Evolutionary conservation across 495 filamentous ascomycete genomes (phyloP).

Genomic region (Trypethelium eluteriae): DNA sequence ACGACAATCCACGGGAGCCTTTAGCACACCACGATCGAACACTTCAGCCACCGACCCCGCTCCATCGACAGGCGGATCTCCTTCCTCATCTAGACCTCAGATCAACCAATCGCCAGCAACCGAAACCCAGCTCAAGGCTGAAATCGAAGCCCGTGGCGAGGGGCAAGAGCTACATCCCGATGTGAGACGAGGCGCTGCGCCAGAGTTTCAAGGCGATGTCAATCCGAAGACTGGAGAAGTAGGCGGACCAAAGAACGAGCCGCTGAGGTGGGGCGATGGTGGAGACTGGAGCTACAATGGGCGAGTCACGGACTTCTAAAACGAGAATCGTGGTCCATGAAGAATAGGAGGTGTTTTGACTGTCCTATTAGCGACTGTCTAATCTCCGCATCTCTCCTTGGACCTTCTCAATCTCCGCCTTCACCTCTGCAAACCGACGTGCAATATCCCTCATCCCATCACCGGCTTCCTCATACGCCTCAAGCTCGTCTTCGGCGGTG

Average conservation of each 20-base stretch:
- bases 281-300: slow-evolving; percentile 97
- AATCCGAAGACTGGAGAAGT: slow-evolving; percentile 97
- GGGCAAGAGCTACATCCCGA: slow-evolving; percentile 64
- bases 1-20: slow-evolving; percentile 60
- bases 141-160: slow-evolving; percentile 44
- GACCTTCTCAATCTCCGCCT: slow-evolving; percentile 29
- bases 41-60: slow-evolving; percentile 10
- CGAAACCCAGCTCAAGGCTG: slow-evolving; percentile 27
- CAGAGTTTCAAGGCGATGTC: slow-evolving; percentile 87
- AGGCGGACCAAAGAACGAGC: slow-evolving; percentile 96
- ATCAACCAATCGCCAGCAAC: slow-evolving; percentile 37
- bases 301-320: slow-evolving; percentile 83
- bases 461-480: slow-evolving; percentile 28
- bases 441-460: slow-evolving; percentile 31
- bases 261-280: slow-evolving; percentile 69
- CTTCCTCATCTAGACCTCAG: slow-evolving; percentile 20
- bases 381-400: slow-evolving; percentile 30
- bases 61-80: slow-evolving; percentile 27
- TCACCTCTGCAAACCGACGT: slow-evolving; percentile 26
- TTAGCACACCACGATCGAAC: slow-evolving; percentile 50
- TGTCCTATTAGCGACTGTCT: slow-evolving; percentile 12
- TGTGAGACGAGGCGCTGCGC: slow-evolving; percentile 61
- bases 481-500: slow-evolving; percentile 26
- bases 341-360: not conserved
- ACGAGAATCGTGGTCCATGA: not conserved